Conservation (phyloP, 192 early-diverging fungal genomes). For the Coemansia sp. region DNA sequence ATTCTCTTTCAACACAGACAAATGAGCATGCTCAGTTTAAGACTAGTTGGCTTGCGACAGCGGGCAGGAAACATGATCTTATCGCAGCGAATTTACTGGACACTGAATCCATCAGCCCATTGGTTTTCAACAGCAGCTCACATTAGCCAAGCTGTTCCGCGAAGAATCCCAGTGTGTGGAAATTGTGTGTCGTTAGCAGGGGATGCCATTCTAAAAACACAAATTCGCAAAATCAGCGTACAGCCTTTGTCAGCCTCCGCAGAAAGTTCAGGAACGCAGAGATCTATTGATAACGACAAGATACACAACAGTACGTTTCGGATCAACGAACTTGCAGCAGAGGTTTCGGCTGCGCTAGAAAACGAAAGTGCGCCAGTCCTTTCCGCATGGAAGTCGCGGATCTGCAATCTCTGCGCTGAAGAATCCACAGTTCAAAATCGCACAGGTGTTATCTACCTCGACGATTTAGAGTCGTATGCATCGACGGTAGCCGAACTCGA, state of each 20-base stretch:
- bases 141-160: neutral
- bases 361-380: constrained; percentile 12
- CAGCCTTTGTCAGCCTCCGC: constrained; percentile 9
- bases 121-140: neutral
- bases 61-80: neutral
- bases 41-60: neutral
- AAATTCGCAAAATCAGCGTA: constrained; percentile 20
- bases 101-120: neutral
- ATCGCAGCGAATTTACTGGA: neutral
- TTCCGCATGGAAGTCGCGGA: constrained; percentile 23
- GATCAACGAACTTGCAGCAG: constrained; percentile 25
- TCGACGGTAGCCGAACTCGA: constrained; percentile 5
- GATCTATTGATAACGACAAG: neutral
- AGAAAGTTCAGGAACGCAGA: constrained; percentile 4
- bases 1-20: neutral
- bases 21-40: constrained; percentile 1
- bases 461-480: constrained; percentile 11
- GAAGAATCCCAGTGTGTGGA: neutral
- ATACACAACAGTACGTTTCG: constrained; percentile 1
- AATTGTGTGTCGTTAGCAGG: neutral
- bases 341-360: constrained; percentile 10
- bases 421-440: neutral
- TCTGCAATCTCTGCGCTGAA: constrained; percentile 6
- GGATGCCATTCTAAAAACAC: neutral
- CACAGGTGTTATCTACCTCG: constrained; percentile 21